Evolutionary conservation across 2,329 filamentous ascomycete species (phyloP), one percentile per base, ranked within the genome.

Genomic region (Pestalotiopsis sp.): DNA sequence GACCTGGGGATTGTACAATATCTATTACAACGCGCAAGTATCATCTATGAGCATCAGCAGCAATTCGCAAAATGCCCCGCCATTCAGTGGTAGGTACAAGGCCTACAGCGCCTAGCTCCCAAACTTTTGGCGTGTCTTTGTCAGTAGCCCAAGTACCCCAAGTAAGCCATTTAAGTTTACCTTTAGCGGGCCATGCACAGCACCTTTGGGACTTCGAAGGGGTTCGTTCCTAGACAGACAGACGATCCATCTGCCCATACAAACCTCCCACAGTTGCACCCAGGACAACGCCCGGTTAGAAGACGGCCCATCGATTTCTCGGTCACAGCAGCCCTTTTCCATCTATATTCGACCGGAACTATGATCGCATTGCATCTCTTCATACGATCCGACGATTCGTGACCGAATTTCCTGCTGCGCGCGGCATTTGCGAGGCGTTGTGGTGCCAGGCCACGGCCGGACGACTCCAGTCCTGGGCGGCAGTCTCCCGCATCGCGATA

Each of bases 361-460:
- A 72, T 75, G 79, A 85, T 86, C 84, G 83, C 84, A 79, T 82
- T 72, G 70, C 69, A 68, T 69, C 68, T 66, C 68, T 13, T 70
- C 77, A 75, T 75, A 77, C 75, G 72, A 78, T 82, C 77, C 72
- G 82, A 83, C 81, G 78, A 78, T 81, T 79, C 80, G 84, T 84
- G 81, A 81, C 73, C 77, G 69, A 76, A 69, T 73, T 75, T 78
- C 77, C 75, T 78, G 78, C 81, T 78, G 78, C 78, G 82, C 81
- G 82, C 82, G 79, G 82, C 80, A 82, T 82, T 79, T n/a, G 9
- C 13, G 36, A 23, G 11, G 23, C 14, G 72, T 71, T 77, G 75
- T 76, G 79, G 78, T 78, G 82, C 31, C 81, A 82, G 83, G 85
- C 85, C 84, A 85, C 64, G 13, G 52, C 20, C 83, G 71, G 25